Base-by-base conservation (phyloP, 2,329 filamentous ascomycete species). In the Diplodia mutila region DNA sequence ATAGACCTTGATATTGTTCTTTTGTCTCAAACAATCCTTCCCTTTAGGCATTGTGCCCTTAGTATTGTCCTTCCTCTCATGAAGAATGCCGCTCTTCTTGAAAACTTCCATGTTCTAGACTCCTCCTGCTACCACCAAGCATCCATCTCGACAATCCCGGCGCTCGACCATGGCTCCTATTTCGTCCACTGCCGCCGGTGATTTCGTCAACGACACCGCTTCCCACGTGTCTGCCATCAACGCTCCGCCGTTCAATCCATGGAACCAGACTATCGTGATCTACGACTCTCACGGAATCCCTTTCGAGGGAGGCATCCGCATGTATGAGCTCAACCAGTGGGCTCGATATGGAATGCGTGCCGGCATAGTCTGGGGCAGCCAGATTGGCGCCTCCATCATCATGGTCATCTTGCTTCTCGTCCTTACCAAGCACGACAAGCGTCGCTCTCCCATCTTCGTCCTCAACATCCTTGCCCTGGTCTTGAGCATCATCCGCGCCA, bases 351-450 rank as follows among this genome's bases (percentile, higher is more conserved):
- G 81, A 68, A 76, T 82, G 67, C 79, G 79, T 9, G 74, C 83
- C 42, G 82, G 78, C 75, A 87, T 91, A 81, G 90, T 89, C 78
- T 92, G 90, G 75, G 89, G 86, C 64, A 80, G 85, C 21, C 91
- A 94, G 76, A 83, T 93, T 63, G 92, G 92, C 34, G 87, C 90
- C 27, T 87, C 86, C 55, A 70, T 89, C 67, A 79, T 90, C 69
- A 86, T 93, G 73, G 81, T 94, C 21, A 71, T 90, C 52, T 82
- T 91, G 34, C 80, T 94, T 2, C 79, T 93, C 12, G 79, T 90
- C 68, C 84, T 94, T 76, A 93, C 91, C 0, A 86, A 87, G 23
- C 76, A 82, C 0, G 82, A 87, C 71, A 93, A 92, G 76, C 86
- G 91, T 69, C 80, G 81, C 64, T 89, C 89, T 1, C 75, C 83